Evolutionary conservation across 2,329 filamentous ascomycete genomes (phyloP), one percentile per base, ranked within the genome.

Genomic region (Knoxdaviesia proteae): DNA sequence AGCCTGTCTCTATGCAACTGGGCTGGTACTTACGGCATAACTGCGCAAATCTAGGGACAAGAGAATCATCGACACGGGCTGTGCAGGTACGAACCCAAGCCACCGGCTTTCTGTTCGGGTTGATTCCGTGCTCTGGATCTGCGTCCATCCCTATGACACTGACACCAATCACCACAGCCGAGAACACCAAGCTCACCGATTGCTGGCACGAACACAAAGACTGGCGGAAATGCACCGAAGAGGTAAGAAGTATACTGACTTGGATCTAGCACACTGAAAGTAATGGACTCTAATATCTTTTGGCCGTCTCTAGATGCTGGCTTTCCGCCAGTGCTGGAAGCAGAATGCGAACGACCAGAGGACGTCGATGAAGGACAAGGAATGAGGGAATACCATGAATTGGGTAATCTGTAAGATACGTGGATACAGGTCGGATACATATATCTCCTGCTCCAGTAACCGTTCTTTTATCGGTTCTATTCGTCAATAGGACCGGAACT

Each of bases 171-270:
- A 33, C 11, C 34, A 30, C 50, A 94, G 88, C 74, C 29, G 88
- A 96, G 56, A 94, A 96, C 54, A 65, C 72, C 43, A 87, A 77
- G 54, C 72, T 98, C 77, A 94, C 86, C 34, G 84, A 96, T 58
- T 98, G 90, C 61, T 94, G 92, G 59, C 94, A 75, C 55, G 84
- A 88, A 44, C 94, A 87, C 69, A 94, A 87, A 58, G 90, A 98
- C 57, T 98, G 90, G 88, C 70, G 90, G 51, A 68, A 71, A 45
- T 98, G 90, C 61, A 81, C 81, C 55, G 68, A 76, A 50, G 88
- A 96, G 74, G 88, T 93, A 58, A 65, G 80, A 63, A 44, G 36
- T 41, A 30, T 35, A 30, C 20, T n/a, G 4, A 20, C 42, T 34
- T 29, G 40, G 33, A 43, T 47, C 40, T 8, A 33, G 34, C 5